Base-by-base conservation (phyloP, 257 asterid species). In the Buddleja alternifolia region DNA sequence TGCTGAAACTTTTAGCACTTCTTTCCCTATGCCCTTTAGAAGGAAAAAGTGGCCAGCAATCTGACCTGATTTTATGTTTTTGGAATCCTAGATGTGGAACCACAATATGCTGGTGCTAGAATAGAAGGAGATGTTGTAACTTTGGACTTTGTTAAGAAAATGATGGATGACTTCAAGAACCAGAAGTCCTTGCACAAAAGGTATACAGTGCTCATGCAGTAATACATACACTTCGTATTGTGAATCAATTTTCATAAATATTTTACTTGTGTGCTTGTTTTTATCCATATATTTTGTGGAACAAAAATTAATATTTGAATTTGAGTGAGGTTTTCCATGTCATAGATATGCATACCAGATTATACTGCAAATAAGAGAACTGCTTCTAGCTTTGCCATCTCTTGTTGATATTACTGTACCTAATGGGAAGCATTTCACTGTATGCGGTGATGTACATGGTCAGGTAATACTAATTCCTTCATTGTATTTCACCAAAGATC, bases 401-500 rank as follows among this genome's bases (percentile, higher is more conserved):
- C 99, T 94, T 63, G 95, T 94, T 52, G 98, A 92, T 80, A 88
- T 94, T 52, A 79, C 73, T 71, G 93, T 94, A 59, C 89, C 95
- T 46, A 79, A 77, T 24, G 97, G 98, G 70, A 91, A 94, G 50
- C 97, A 85, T 76, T 85, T 94, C 86, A 94, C 95, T 45, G 99
- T 94, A 20, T 94, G 99, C 51, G 99, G 99, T 74, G 99, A 94
- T 77, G 98, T 94, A 52, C 99, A 94, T 86, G 99, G 99, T 20
- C 99, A 94, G 99, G 99, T 94, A 89, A 78, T 78, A 62, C 21
- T 10, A 67, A 57, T 63, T 69, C 55, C 72, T 69, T 66, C 54
- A 57, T 51, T 63, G 20, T 29, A 29, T 2, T 29, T 29, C 34
- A 29, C 5, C 34, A 29, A 29, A 29, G 34, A 29, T 29, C 51